Evolutionary conservation across 176 grass and related monocot species (phyloP).

Genomic region (Oryza glaberrima): DNA sequence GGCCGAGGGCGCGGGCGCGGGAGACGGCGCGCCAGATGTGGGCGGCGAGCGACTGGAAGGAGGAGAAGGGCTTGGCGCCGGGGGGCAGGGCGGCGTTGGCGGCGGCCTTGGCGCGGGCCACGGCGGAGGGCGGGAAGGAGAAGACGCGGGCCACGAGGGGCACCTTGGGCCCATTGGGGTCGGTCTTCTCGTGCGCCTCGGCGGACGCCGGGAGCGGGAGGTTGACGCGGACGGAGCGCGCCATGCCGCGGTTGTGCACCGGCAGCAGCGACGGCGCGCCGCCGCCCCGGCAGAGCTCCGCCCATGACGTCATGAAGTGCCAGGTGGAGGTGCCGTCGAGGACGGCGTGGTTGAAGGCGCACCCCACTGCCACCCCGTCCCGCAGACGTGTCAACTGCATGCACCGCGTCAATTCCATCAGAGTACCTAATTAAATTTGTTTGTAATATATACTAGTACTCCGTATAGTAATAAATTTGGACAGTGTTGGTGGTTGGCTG

Average conservation of each 20-base stretch:
- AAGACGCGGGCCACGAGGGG: slow-evolving; percentile 77
- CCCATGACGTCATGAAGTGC: slow-evolving; percentile 98
- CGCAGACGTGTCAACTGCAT: slow-evolving; percentile 79
- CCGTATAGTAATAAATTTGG: background rate
- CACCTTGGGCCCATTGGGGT: slow-evolving; percentile 73
- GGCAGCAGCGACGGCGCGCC: slow-evolving; percentile 43
- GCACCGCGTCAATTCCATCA: no score
- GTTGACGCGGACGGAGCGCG: slow-evolving; percentile 64
- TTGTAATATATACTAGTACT: no score
- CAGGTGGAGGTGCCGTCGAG: slow-evolving; percentile 92
- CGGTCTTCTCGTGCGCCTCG: slow-evolving; percentile 70
- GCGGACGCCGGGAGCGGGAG: slow-evolving; percentile 64
- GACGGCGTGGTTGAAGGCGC: slow-evolving; percentile 96
- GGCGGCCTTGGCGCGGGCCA: slow-evolving; percentile 67
- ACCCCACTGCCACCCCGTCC: slow-evolving; percentile 84
- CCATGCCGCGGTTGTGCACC: slow-evolving; percentile 60
- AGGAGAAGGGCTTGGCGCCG: slow-evolving; percentile 73
- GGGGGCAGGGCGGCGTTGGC: slow-evolving; percentile 69
- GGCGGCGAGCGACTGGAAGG: slow-evolving; percentile 86
- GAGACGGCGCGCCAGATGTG: slow-evolving; percentile 89
- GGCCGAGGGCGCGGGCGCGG: slow-evolving; percentile 67
- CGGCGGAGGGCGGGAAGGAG: slow-evolving; percentile 60
- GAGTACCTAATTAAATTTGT: no score
- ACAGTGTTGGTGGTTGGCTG: background rate
- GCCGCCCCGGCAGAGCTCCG: slow-evolving; percentile 62